Evolutionary conservation across 352 stramenopile genomes (phyloP), one percentile per base, ranked within the genome.

Genomic region (Globisporangium camurandrum): DNA sequence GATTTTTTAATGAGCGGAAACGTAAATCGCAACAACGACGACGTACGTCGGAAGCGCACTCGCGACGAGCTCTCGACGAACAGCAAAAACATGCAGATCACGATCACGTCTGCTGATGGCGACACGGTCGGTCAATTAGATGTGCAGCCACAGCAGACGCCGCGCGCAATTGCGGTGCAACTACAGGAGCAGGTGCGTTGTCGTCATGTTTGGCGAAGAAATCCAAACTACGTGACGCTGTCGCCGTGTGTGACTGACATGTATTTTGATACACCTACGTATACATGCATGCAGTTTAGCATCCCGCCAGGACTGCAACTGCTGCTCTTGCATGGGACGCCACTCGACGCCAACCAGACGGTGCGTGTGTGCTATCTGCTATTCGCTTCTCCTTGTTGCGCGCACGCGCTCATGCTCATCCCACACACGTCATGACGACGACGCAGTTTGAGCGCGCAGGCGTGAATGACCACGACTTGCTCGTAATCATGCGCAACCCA

Each of bases 391-490:
- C n/a, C n/a, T n/a, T n/a, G 34, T 48, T 23, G 37, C 23, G 9
- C 40, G 11, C 1, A 23, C 17, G 26, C 11, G 5, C 23, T 11
- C 17, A 19, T 6, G 2, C 8, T 46, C 14, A 31, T 16, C 6
- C 3, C 26, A 26, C 11, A 4, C n/a, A 14, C 36, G 16, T 34
- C 6, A 14, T 38, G 22, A 17, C 50, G n/a, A 11, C 2, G 26
- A 4, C 36, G 39, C 31, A 93, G 80, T 88, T 93, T 45, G 70
- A 82, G 33, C 67, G 71, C 26, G 74, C 73, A 16, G 78, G 83
- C 1, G 66, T 93, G 38, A 82, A 81, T 42, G 61, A 84, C 11
- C 60, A 90, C 37, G 80, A 92, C 49, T 46, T 94, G 41, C 49
- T 94, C 19, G 70, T 92, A 24, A 64, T 92, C 37, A 75, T 73